Evolutionary conservation across 139 green algal species (phyloP), one percentile per base, ranked within the genome.

Genomic region (Tetratostichococcus sp.): DNA sequence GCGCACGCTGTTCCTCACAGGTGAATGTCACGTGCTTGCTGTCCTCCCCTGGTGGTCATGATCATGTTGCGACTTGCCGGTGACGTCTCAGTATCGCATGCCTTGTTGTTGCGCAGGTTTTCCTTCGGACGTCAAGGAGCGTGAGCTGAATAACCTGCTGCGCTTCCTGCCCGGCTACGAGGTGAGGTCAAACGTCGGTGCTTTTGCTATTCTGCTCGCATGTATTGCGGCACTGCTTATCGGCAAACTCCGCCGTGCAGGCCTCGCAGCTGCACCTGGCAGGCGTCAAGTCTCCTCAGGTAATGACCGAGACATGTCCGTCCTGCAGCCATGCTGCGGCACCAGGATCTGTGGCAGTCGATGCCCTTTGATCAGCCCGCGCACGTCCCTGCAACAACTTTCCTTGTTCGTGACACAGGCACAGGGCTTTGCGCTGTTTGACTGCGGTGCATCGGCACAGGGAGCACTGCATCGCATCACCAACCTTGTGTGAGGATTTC

Each of bases 121-220:
- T 71, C 94, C 94, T 0, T 35, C 70, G 0, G 93, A 98, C 43
- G 83, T 97, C 4, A 95, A 92, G 78, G 94, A 98, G 82, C 79
- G 94, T 1, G 94, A 98, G 83, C 86, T 98, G n/a, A 96, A 95
- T 73, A 98, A 97, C 76, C 74, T 98, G 70, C 80, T 97, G 35
- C 85, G 92, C 11, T 98, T 97, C 78, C 78, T 97, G 69, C 90
- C 91, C 16, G 93, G 91, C 31, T 98, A 97, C 75, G 89, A 97
- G 85, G 91, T 93, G 34, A 1, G 32, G n/a, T n/a, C n/a, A n/a
- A n/a, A n/a, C n/a, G n/a, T n/a, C n/a, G n/a, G n/a, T n/a, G n/a
- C n/a, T n/a, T n/a, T n/a, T n/a, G n/a, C n/a, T n/a, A n/a, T n/a
- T n/a, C n/a, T n/a, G n/a, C n/a, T n/a, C n/a, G n/a, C n/a, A n/a